phyloP scores from a whole-genome alignment of 2,329 filamentous ascomycete species.

The Colletotrichum tropicicola region DNA sequence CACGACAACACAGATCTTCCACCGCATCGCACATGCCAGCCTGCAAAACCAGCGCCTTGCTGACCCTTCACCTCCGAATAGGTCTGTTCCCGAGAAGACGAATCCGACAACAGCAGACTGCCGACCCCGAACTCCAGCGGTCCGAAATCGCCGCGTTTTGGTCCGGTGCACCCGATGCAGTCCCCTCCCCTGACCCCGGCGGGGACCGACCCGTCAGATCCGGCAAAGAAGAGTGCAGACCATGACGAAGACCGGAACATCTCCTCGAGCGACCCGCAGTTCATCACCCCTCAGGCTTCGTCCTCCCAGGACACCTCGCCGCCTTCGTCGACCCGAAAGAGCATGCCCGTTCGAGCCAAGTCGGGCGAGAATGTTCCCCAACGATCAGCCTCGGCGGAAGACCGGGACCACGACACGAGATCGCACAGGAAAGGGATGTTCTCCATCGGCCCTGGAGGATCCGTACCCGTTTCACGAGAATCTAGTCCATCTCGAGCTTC shows the following conservation, averaged over 20 bases:
- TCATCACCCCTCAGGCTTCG: slow-evolving; percentile 77
- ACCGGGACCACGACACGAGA: slow-evolving; percentile 40
- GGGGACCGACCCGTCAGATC: slow-evolving; percentile 65
- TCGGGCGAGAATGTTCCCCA: slow-evolving; percentile 53
- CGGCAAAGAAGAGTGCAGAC: slow-evolving; percentile 39
- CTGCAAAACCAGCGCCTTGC: slow-evolving; percentile 28
- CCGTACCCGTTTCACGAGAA: slow-evolving; percentile 67
- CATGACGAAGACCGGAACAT: slow-evolving; percentile 41
- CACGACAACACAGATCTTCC: background rate
- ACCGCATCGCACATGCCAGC: slow-evolving; percentile 21
- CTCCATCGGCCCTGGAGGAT: slow-evolving; percentile 57
- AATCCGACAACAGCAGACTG: slow-evolving; percentile 69
- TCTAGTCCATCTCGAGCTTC: slow-evolving; percentile 72
- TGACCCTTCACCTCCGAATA: slow-evolving; percentile 43
- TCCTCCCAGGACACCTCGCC: slow-evolving; percentile 61
- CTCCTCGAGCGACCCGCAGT: slow-evolving; percentile 49
- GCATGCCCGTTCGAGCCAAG: slow-evolving; percentile 50
- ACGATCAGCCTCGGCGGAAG: slow-evolving; percentile 50
- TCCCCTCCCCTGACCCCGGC: slow-evolving; percentile 91
- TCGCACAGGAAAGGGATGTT: slow-evolving; percentile 66
- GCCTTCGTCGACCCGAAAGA: slow-evolving; percentile 49
- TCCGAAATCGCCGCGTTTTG: slow-evolving; percentile 72
- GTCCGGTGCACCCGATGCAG: slow-evolving; percentile 78
- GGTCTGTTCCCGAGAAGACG: slow-evolving; percentile 69
- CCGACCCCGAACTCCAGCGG: slow-evolving; percentile 72